A percentile compares a stretch with the other conserved stretches of the same genome.
Conservation (phyloP, 2,329 filamentous ascomycete genomes). For the Fonsecaea nubica region DNA sequence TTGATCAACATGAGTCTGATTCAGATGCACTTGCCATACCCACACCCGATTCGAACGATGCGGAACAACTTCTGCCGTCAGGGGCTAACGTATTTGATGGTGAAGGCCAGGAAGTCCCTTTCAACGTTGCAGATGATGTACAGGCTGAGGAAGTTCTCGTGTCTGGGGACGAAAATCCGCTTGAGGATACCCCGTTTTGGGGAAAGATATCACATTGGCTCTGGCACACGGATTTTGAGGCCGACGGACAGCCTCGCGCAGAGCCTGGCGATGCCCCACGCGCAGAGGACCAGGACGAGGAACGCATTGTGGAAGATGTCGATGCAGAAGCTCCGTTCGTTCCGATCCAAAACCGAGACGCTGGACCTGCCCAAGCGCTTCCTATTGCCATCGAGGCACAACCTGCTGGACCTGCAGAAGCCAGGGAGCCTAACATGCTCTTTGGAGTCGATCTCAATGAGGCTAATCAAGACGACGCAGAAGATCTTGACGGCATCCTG, state of each 20-base stretch:
- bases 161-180: background rate
- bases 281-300: conserved; percentile 55
- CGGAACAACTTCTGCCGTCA: conserved; percentile 5
- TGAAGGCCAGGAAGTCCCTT: background rate
- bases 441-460: conserved; percentile 72
- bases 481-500: conserved; percentile 95
- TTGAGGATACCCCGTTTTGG: conserved; percentile 4
- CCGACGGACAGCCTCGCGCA: conserved; percentile 49
- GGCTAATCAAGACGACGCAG: conserved; percentile 69
- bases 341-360: conserved; percentile 51
- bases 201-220: conserved; percentile 51
- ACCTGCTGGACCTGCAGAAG: conserved; percentile 18
- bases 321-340: conserved; percentile 68
- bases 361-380: conserved; percentile 18
- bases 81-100: background rate
- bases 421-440: conserved; percentile 65
- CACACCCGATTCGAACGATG: conserved; percentile 27
- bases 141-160: background rate
- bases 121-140: background rate
- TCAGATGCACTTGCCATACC: conserved; percentile 22
- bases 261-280: conserved; percentile 45
- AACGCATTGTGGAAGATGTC: conserved; percentile 65
- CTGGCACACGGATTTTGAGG: conserved; percentile 51
- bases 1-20: conserved; percentile 11
- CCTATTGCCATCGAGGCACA: conserved; percentile 10